Evolutionary conservation across 768 basidiomycete species (phyloP), one percentile per base, ranked within the genome.

Genomic region (Galerina marginata): DNA sequence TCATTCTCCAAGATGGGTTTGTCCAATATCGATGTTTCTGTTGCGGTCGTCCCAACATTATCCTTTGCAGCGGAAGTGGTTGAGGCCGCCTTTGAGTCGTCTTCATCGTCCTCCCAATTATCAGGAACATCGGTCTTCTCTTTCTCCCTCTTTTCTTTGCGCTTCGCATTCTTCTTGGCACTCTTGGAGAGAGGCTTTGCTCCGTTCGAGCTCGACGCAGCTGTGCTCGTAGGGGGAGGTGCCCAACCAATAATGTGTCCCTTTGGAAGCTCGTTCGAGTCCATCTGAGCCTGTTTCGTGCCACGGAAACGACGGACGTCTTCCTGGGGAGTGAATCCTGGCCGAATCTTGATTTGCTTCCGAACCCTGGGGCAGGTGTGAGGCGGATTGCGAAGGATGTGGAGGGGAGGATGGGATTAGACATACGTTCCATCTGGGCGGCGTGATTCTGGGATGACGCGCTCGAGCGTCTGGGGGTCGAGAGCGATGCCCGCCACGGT

Each of bases 291-390:
- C 71, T 93, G 92, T 54, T 87, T 86, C 46, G 87, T 84, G 43
- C 91, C 86, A 54, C 93, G 85, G 75, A 95, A 98, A 49, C 89
- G 87, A n/a, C 85, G 83, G 7, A 96, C 84, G 75, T 98, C 95
- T 74, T 98, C 95, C 75, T 95, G 93, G 0, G 95, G 95, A 4
- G 93, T 96, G 75, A 90, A 98, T 0, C 95, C 95, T 2, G 94
- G 95, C 26, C 95, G 83, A 64, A 98, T 89, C 79, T 90, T 95
- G 58, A 91, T 79, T 75, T 95, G 85, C 75, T 95, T 96, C 62
- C 95, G 89, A 37, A 93, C 74, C 49, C 95, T 97, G 72, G 53
- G 59, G 54, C 16, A 26, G 55, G 56, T n/a, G 38, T 47, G 58
- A 57, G 44, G 36, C 45, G 44, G 49, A 56, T 61, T 51, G 37